Conservation (phyloP, 192 early-diverging fungal genomes). For the Coemansia sp. region DNA sequence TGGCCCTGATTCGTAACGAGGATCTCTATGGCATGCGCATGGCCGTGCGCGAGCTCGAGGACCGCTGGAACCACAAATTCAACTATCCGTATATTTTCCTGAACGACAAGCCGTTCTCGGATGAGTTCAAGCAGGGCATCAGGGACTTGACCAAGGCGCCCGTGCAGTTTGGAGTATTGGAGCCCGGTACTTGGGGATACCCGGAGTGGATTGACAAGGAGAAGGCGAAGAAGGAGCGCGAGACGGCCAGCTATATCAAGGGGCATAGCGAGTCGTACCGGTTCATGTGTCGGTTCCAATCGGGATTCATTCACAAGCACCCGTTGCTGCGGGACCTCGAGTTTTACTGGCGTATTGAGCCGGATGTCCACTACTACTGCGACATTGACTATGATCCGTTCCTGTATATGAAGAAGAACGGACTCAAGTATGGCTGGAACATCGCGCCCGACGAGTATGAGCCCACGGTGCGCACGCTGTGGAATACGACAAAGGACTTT, state of each 20-base stretch:
- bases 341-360: conserved; percentile 58
- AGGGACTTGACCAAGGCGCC: conserved; percentile 31
- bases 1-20: conserved; percentile 68
- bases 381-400: conserved; percentile 55
- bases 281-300: conserved; percentile 44
- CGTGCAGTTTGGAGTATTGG: conserved; percentile 42
- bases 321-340: conserved; percentile 41
- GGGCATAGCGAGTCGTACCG: conserved; percentile 36
- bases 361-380: conserved; percentile 50
- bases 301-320: conserved; percentile 43
- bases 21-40: conserved; percentile 62
- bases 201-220: conserved; percentile 51
- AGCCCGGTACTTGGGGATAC: conserved; percentile 37
- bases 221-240: conserved; percentile 5
- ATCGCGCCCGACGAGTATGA: conserved; percentile 32
- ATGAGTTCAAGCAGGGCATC: conserved; percentile 62
- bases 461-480: conserved; percentile 40
- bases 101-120: conserved; percentile 72
- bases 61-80: conserved; percentile 72
- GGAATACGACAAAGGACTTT: conserved; percentile 32
- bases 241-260: conserved; percentile 21
- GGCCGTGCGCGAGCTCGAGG: conserved; percentile 63
- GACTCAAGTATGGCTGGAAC: conserved; percentile 42
- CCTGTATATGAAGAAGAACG: conserved; percentile 38
- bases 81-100: conserved; percentile 82